These are phyloP conservation scores for Juglanconis sp. DNA, from an alignment of 2,329 filamentous ascomycete genomes.

Conservation along the genomic window DNA sequence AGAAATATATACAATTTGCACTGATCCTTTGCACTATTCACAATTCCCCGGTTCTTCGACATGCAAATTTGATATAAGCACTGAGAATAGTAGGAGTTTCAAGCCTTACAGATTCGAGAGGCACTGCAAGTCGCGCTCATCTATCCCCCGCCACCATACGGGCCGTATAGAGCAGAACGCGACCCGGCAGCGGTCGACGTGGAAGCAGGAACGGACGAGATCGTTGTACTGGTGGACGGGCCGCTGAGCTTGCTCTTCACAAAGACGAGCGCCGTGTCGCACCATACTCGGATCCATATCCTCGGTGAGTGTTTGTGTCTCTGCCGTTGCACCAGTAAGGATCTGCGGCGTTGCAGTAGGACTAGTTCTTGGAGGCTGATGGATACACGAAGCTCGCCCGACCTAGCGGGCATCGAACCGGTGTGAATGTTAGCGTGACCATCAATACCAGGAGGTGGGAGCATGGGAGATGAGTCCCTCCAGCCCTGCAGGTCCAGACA, in stretches of 20 bases:
- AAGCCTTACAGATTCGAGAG: slow-evolving; percentile 29
- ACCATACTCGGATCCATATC: slow-evolving; percentile 63
- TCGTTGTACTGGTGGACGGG: not conserved
- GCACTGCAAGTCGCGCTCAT: slow-evolving; percentile 31
- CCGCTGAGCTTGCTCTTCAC: slow-evolving; percentile 39
- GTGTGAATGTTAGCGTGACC: not conserved
- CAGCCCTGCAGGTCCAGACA: slow-evolving; percentile 55
- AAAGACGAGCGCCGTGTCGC: slow-evolving; percentile 53
- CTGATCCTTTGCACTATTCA: not conserved
- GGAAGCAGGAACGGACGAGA: not conserved
- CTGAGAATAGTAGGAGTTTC: slow-evolving; percentile 22
- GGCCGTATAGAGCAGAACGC: slow-evolving; percentile 29
- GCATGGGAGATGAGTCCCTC: slow-evolving; percentile 47
- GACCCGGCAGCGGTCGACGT: slow-evolving; percentile 10
- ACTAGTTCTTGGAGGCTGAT: slow-evolving; percentile 51
- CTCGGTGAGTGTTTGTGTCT: slow-evolving; percentile 57
- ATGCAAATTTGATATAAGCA: not conserved
- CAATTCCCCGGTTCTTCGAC: too few relatives aligned
- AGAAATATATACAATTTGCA: not conserved
- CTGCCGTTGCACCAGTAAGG: slow-evolving; percentile 66
- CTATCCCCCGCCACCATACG: slow-evolving; percentile 33
- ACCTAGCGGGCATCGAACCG: slow-evolving; percentile 55
- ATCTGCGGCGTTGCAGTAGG: slow-evolving; percentile 62
- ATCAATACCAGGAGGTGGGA: not conserved
- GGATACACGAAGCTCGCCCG: slow-evolving; percentile 55